phyloP scores from a whole-genome alignment of 768 basidiomycete species.

The Collybia sordida region DNA sequence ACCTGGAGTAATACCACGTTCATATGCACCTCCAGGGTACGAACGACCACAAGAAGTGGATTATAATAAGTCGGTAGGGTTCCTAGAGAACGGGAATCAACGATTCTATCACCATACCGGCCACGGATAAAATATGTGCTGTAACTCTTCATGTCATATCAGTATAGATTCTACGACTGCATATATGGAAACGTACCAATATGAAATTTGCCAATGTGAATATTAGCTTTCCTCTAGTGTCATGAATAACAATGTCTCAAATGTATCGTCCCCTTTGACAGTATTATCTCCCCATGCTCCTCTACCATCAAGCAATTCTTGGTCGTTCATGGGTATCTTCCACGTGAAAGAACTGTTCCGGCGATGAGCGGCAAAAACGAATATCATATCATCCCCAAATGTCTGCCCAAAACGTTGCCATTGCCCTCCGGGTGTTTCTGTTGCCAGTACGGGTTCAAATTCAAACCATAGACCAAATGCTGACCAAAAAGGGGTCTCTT shows the following conservation, averaged over 20 bases:
- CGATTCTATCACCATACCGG: conserved; percentile 35
- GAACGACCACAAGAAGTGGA: conserved; percentile 39
- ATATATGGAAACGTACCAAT: neutral
- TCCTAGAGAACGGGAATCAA: conserved; percentile 58
- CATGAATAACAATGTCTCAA: conserved; percentile 65
- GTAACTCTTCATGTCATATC: no score
- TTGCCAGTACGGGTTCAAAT: conserved; percentile 54
- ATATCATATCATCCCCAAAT: conserved; percentile 41
- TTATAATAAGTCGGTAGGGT: conserved; percentile 51
- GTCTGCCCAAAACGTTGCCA: conserved; percentile 45
- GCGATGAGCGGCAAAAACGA: conserved; percentile 63
- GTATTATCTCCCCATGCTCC: conserved; percentile 44
- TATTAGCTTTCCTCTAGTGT: conserved; percentile 24
- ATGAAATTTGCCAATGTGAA: neutral
- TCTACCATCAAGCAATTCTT: conserved; percentile 55
- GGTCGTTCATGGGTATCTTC: conserved; percentile 50
- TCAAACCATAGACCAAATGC: conserved; percentile 80
- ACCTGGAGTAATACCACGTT: conserved; percentile 37
- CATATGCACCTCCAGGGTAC: conserved; percentile 56
- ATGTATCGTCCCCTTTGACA: conserved; percentile 64
- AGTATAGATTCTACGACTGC: no score
- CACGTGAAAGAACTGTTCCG: conserved; percentile 57
- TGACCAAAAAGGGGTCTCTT: conserved; percentile 76
- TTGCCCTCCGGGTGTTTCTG: conserved; percentile 14
- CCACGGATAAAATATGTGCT: conserved; percentile 4